Conservation (phyloP, 805 yeast genomes). For the Kluyveromyces dobzhanskii region DNA sequence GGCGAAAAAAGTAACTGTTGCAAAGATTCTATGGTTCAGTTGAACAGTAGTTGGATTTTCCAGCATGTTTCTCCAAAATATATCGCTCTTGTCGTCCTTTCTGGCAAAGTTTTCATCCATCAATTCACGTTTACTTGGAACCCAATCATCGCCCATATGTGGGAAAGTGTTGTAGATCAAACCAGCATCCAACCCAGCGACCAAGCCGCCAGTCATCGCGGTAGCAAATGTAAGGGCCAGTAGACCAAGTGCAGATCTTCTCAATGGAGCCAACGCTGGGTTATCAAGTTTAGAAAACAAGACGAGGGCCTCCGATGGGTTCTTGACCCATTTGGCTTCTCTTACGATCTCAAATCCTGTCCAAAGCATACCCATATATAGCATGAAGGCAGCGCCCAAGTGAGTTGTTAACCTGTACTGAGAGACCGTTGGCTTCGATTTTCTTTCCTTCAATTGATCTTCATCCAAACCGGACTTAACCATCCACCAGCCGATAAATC, state of each 20-base stretch:
- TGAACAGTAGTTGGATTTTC: conserved; percentile 98
- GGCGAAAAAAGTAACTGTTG: conserved; percentile 68
- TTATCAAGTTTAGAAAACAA: conserved; percentile 52
- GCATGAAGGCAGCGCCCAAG: conserved; percentile 81
- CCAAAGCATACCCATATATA: conserved; percentile 84
- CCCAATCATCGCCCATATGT: conserved; percentile 79
- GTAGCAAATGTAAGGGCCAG: conserved; percentile 71
- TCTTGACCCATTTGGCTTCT: conserved; percentile 59
- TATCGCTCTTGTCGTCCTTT: conserved; percentile 56
- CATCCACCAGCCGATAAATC: conserved; percentile 99
- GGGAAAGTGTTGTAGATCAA: conserved; percentile 94
- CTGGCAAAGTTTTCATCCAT: conserved; percentile 69
- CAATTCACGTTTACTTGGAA: conserved; percentile 73
- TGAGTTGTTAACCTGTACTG: conserved; percentile 93
- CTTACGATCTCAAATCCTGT: conserved; percentile 79
- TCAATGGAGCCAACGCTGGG: conserved; percentile 49
- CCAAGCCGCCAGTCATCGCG: conserved; percentile 96
- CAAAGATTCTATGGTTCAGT: conserved; percentile 78
- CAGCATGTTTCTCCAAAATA: conserved; percentile 84
- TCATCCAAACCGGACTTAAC: conserved; percentile 90
- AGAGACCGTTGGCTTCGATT: conserved; percentile 93
- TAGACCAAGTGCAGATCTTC: conserved; percentile 47
- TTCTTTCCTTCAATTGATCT: conserved; percentile 65
- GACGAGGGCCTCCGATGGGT: conserved; percentile 50
- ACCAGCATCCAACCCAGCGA: conserved; percentile 98